phyloP scores from a whole-genome alignment of 768 basidiomycete genomes.

The Tylopilus vinaceipallidus region DNA sequence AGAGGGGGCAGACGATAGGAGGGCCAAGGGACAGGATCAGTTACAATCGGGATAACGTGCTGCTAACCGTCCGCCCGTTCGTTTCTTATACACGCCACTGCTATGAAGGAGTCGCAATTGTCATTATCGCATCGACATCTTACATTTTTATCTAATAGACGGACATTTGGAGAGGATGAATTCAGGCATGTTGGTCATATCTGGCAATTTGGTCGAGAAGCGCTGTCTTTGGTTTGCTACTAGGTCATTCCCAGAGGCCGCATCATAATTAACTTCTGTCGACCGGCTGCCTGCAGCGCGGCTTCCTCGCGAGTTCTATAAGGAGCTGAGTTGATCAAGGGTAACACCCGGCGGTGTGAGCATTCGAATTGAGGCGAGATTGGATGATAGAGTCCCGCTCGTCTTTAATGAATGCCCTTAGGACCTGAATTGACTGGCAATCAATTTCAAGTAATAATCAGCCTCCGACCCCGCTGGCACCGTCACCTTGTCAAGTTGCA shows the following conservation, averaged over 20 bases:
- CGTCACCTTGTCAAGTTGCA: slow-evolving; percentile 2
- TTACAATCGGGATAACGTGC: slow-evolving; percentile 24
- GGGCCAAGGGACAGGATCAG: slow-evolving; percentile 16
- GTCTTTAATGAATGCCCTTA: neutral
- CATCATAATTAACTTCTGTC: slow-evolving; percentile 24
- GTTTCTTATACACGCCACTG: slow-evolving; percentile 11
- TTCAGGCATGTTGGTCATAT: slow-evolving; percentile 22
- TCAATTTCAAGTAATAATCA: slow-evolving; percentile 12
- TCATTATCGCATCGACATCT: slow-evolving; percentile 22
- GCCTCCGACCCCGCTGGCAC: slow-evolving; percentile 14
- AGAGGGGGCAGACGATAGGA: slow-evolving; percentile 15
- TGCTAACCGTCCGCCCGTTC: slow-evolving; percentile 8
- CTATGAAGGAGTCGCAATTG: slow-evolving; percentile 26
- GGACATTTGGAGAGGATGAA: slow-evolving; percentile 34
- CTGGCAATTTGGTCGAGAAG: slow-evolving; percentile 22
- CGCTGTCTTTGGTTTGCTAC: slow-evolving; percentile 9
- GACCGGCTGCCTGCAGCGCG: slow-evolving; percentile 30
- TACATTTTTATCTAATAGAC: slow-evolving; percentile 35
- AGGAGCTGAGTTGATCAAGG: slow-evolving; percentile 14
- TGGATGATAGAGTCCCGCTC: neutral
- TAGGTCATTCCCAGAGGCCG: slow-evolving; percentile 10
- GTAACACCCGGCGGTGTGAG: slow-evolving; percentile 1
- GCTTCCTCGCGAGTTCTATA: slow-evolving; percentile 26
- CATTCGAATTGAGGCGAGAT: slow-evolving; percentile 7
- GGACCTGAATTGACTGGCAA: slow-evolving; percentile 9